Base-by-base conservation (phyloP, 169 alveolate genomes). In the Cryptosporidium felis region DNA sequence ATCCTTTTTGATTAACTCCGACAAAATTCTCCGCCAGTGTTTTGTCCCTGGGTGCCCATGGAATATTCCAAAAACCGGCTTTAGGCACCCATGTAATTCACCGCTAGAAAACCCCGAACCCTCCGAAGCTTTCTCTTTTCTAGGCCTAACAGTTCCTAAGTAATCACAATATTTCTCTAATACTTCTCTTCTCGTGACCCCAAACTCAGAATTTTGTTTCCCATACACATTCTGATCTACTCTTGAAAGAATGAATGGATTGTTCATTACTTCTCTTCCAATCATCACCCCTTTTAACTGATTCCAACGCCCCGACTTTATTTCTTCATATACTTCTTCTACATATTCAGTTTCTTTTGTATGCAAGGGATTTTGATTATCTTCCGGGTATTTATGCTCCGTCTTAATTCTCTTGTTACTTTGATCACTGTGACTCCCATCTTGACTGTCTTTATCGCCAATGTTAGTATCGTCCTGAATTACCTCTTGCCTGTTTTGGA, bases 241-340 rank as follows among this genome's bases (percentile, higher is more conserved):
- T 30, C 90, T 81, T 18, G 93, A 82, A 47, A 93, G 46, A 32
- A 81, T 80, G 65, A 92, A 91, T 47, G 93, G 94, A 89, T 93
- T 93, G 42, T 93, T 95, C 92, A 91, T 90, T 51, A 94, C 93
- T 63, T 91, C 81, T 45, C 96, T 88, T 14, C 96, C 96, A n/a
- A 93, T 82, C 96, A 93, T 93, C 21, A 93, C 94, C 28, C 96
- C 96, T 21, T 56, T 36, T 14, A 74, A 36, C 45, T 5, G 18
- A 34, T 53, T 53, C 60, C 85, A 49, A 10, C n/a, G 14, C 6
- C n/a, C 2, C n/a, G 16, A 5, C n/a, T 61, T 61, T 5, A 28
- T 61, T 5, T 18, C 6, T 3, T 36, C 40, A 5, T 32, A 12
- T 61, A 61, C 40, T 28, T 8, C 26, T 0, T 0, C 14, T 1